Conservation (phyloP, 768 basidiomycete genomes). For the Coprinopsis strossmayeri region DNA sequence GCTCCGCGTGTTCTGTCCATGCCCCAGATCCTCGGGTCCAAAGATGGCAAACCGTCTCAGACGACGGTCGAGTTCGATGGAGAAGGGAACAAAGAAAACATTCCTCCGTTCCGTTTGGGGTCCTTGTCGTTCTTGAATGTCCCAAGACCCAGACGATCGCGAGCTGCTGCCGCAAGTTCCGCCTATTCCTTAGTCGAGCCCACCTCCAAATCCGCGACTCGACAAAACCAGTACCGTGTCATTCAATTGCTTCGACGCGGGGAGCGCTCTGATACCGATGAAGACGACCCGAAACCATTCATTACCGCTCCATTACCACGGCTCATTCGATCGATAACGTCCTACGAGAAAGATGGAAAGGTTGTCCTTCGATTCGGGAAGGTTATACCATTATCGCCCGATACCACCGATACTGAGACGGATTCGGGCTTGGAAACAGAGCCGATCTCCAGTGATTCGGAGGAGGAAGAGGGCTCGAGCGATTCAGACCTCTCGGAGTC, state of each 20-base stretch:
- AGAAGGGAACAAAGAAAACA: constrained; percentile 11
- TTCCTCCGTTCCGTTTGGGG: constrained; percentile 5
- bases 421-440: background rate
- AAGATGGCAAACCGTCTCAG: background rate
- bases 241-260: background rate
- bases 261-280: background rate
- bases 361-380: background rate
- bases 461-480: background rate
- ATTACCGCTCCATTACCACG: too few relatives aligned
- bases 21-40: background rate
- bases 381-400: background rate
- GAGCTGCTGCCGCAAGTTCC: background rate
- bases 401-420: background rate
- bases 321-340: background rate
- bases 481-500: too few relatives aligned
- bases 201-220: background rate
- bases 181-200: background rate
- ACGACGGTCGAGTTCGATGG: constrained; percentile 4
- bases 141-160: background rate
- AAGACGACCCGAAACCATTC: too few relatives aligned
- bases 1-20: background rate
- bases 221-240: too few relatives aligned
- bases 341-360: constrained; percentile 4
- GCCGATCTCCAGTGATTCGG: background rate
- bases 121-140: background rate